Evolutionary conservation across 2,329 filamentous ascomycete genomes (phyloP).

Genomic region (Didymosphaeria variabile): DNA sequence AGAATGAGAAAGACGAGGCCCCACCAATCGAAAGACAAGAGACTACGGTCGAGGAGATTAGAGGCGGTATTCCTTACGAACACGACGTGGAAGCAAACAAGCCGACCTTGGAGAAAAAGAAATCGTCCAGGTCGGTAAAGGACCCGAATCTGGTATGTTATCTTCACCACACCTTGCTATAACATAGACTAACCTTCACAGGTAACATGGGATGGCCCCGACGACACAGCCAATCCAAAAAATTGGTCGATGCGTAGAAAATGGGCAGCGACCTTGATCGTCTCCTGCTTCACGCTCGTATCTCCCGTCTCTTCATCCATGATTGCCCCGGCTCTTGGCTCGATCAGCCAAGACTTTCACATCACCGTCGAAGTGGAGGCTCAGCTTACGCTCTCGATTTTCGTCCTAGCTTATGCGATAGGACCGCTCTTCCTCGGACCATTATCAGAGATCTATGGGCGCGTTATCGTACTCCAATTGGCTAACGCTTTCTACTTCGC

Average conservation of each 20-base stretch:
- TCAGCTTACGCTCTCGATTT: slow-evolving; percentile 50
- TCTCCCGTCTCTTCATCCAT: slow-evolving; percentile 53
- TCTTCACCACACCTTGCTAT: background rate
- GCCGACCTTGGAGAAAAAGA: slow-evolving; percentile 37
- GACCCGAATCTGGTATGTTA: slow-evolving; percentile 45
- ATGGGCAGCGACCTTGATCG: slow-evolving; percentile 56
- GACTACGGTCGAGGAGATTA: slow-evolving; percentile 37
- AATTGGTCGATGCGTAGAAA: slow-evolving; percentile 56
- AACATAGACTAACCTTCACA: slow-evolving; percentile 20
- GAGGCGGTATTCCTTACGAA: slow-evolving; percentile 40
- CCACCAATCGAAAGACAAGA: slow-evolving; percentile 18
- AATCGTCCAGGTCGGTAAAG: slow-evolving; percentile 32
- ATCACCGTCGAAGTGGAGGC: slow-evolving; percentile 45
- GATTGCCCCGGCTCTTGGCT: slow-evolving; percentile 47
- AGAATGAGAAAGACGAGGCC: slow-evolving; percentile 27
- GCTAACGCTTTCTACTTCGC: slow-evolving; percentile 51
- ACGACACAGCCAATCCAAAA: slow-evolving; percentile 58
- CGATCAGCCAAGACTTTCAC: slow-evolving; percentile 44
- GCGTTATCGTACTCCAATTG: slow-evolving; percentile 48
- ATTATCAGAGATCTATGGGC: slow-evolving; percentile 50
- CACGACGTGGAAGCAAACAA: slow-evolving; percentile 39
- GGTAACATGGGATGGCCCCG: slow-evolving; percentile 57
- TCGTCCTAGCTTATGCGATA: slow-evolving; percentile 52
- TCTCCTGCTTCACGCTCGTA: slow-evolving; percentile 52
- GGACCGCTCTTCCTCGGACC: slow-evolving; percentile 51